Percentiles rank a stretch among this genome's conserved stretches.
phyloP scores from a whole-genome alignment of 352 stramenopile species.

The Aphanomyces invadans region DNA sequence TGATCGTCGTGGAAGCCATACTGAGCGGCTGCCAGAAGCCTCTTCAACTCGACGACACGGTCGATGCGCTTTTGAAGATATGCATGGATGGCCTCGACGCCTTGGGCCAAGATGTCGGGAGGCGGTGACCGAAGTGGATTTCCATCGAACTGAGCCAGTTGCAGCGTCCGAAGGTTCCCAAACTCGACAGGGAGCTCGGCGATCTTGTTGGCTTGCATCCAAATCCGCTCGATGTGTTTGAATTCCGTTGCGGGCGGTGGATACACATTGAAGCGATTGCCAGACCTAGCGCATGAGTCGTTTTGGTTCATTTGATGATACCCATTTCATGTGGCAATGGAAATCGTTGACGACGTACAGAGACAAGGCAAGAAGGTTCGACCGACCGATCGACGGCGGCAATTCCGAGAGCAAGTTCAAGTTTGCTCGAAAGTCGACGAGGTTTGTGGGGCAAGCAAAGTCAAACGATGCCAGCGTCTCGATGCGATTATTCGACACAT shows the following conservation, averaged over 20 bases:
- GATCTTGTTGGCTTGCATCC: slow-evolving; percentile 70
- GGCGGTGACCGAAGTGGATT: slow-evolving; percentile 69
- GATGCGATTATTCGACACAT: slow-evolving; percentile 66
- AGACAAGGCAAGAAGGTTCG: slow-evolving; percentile 42
- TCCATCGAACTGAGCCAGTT: slow-evolving; percentile 51
- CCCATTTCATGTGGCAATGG: too few species aligned
- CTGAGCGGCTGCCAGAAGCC: slow-evolving; percentile 33
- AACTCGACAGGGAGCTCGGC: slow-evolving; percentile 51
- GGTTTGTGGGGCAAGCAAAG: slow-evolving; percentile 33
- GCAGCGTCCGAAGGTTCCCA: slow-evolving; percentile 34
- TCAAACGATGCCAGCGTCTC: slow-evolving; percentile 37
- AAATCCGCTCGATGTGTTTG: slow-evolving; percentile 33
- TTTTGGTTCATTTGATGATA: too few species aligned
- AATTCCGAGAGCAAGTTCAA: slow-evolving; percentile 44
- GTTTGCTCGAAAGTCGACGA: slow-evolving; percentile 40
- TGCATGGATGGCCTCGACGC: slow-evolving; percentile 36
- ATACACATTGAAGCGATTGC: slow-evolving; percentile 49
- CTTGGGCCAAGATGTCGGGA: slow-evolving; percentile 50
- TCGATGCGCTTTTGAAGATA: slow-evolving; percentile 58
- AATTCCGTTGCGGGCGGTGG: slow-evolving; percentile 37
- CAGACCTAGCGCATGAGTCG: too few species aligned
- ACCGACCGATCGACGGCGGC: slow-evolving; percentile 33
- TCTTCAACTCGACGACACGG: slow-evolving; percentile 43
- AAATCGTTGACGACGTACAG: slow-evolving; percentile 23
- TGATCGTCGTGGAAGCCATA: slow-evolving; percentile 34